phyloP scores from a whole-genome alignment of 2,329 filamentous ascomycete genomes.

The Chaetomiaceae sp. region DNA sequence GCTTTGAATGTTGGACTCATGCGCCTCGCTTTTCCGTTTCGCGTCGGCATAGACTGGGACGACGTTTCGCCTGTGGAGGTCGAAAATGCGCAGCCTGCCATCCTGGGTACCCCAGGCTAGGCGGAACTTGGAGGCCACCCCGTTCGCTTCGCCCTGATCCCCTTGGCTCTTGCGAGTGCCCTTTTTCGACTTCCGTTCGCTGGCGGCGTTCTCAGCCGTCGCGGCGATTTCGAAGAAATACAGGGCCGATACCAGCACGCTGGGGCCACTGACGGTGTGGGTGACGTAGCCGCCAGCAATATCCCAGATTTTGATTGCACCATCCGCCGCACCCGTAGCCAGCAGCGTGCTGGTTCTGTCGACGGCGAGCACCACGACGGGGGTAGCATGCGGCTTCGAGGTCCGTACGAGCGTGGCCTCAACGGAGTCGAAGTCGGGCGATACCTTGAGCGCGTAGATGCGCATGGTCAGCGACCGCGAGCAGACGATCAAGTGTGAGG shows the following conservation, averaged over 20 bases:
- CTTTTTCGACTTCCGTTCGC: conserved; percentile 37
- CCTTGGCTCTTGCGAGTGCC: conserved; percentile 40
- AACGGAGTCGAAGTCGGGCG: conserved; percentile 50
- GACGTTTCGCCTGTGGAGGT: conserved; percentile 75
- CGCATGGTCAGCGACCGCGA: conserved; percentile 95
- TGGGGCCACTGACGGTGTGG: conserved; percentile 90
- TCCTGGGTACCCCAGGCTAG: conserved; percentile 91
- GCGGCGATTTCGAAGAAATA: conserved; percentile 78
- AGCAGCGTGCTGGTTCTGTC: conserved; percentile 84
- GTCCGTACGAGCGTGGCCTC: conserved; percentile 67
- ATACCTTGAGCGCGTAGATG: conserved; percentile 68
- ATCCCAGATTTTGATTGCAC: conserved; percentile 95
- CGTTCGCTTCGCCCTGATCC: conserved; percentile 37
- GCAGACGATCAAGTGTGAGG: conserved; percentile 81
- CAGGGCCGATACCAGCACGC: conserved; percentile 82
- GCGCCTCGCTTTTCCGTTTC: conserved; percentile 55
- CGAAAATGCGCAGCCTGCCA: conserved; percentile 86
- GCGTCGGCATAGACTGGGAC: conserved; percentile 55
- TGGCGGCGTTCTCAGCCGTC: conserved; percentile 29
- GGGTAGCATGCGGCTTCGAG: conserved; percentile 82
- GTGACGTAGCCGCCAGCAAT: conserved; percentile 84
- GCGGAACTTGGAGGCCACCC: conserved; percentile 53
- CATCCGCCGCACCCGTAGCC: conserved; percentile 89
- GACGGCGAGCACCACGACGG: conserved; percentile 78
- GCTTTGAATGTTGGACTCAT: conserved; percentile 88